Evolutionary conservation across 2,329 filamentous ascomycete species (phyloP).

Genomic region (Fusarium verrucosum): DNA sequence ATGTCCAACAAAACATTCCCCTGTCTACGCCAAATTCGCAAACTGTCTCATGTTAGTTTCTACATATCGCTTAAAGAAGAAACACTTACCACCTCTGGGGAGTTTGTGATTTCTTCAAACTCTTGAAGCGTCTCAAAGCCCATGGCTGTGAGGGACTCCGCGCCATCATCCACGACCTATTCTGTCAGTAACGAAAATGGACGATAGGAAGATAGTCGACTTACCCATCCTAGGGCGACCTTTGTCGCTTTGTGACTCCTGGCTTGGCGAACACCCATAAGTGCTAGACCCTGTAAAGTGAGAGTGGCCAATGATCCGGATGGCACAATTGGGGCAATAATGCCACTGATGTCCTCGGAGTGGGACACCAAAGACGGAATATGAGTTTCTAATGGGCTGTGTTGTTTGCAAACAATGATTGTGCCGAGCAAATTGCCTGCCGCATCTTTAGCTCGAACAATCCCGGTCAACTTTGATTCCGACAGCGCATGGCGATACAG

Average conservation of each 20-base stretch:
- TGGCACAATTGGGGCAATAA: constrained; percentile 81
- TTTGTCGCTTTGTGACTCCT: constrained; percentile 79
- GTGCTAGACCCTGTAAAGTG: constrained; percentile 77
- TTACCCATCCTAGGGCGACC: constrained; percentile 82
- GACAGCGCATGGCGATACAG: constrained; percentile 80
- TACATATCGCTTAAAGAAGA: background rate
- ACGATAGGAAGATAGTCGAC: constrained; percentile 39
- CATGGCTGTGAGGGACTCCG: constrained; percentile 79
- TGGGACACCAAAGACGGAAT: constrained; percentile 73
- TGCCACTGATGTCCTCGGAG: constrained; percentile 72
- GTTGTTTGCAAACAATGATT: constrained; percentile 79
- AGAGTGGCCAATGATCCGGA: constrained; percentile 73
- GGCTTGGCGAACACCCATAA: constrained; percentile 84
- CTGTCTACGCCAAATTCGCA: constrained; percentile 14
- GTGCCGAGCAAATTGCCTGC: constrained; percentile 77
- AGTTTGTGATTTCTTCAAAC: constrained; percentile 81
- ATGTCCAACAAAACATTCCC: background rate
- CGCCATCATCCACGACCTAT: constrained; percentile 74
- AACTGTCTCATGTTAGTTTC: constrained; percentile 22
- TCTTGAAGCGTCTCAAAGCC: constrained; percentile 81
- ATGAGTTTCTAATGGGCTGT: constrained; percentile 73
- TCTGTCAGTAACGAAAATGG: constrained; percentile 24
- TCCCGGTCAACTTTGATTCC: constrained; percentile 77
- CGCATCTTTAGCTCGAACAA: constrained; percentile 81
- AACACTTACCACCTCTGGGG: constrained; percentile 59